A percentile compares a stretch with the other conserved stretches of the same genome.
Evolutionary conservation across 495 filamentous ascomycete genomes (phyloP).

Genomic region (Aspergillus ostianus): DNA sequence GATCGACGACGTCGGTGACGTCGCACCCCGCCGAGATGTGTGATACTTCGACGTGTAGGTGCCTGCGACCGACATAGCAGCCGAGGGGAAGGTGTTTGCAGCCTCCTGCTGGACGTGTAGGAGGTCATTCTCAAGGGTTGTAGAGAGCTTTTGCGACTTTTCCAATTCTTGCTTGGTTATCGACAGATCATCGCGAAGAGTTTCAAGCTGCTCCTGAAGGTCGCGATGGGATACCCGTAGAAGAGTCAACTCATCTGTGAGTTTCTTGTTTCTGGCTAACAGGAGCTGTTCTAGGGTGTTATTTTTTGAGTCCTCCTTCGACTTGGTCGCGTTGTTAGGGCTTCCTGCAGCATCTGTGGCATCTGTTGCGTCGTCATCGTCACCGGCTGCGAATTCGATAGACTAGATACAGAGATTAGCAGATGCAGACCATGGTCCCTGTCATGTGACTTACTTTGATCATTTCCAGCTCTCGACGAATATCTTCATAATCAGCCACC

Average conservation of each 20-base stretch:
- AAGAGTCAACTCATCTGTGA: constrained; percentile 88
- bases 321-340: constrained; percentile 52
- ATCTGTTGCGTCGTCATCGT: constrained; percentile 66
- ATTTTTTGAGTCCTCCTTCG: constrained; percentile 60
- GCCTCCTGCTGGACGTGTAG: constrained; percentile 81
- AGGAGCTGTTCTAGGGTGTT: constrained; percentile 89
- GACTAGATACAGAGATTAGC: constrained; percentile 49
- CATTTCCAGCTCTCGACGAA: constrained; percentile 93
- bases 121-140: constrained; percentile 90
- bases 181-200: constrained; percentile 78
- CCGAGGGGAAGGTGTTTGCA: constrained; percentile 77
- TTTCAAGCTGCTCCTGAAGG: constrained; percentile 74
- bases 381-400: constrained; percentile 90
- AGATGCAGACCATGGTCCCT: neutral
- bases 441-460: constrained; percentile 59
- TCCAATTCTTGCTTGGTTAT: constrained; percentile 83
- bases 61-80: constrained; percentile 87
- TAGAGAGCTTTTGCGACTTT: constrained; percentile 76
- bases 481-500: constrained; percentile 92
- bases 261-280: constrained; percentile 90
- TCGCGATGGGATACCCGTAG: constrained; percentile 93
- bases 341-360: constrained; percentile 26
- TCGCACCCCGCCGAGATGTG: constrained; percentile 63
- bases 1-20: constrained; percentile 96
- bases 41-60: constrained; percentile 82